These are phyloP conservation scores for Sporothrix dimorphospora DNA, from an alignment of 2,329 filamentous ascomycete species.

Conservation along the genomic window DNA sequence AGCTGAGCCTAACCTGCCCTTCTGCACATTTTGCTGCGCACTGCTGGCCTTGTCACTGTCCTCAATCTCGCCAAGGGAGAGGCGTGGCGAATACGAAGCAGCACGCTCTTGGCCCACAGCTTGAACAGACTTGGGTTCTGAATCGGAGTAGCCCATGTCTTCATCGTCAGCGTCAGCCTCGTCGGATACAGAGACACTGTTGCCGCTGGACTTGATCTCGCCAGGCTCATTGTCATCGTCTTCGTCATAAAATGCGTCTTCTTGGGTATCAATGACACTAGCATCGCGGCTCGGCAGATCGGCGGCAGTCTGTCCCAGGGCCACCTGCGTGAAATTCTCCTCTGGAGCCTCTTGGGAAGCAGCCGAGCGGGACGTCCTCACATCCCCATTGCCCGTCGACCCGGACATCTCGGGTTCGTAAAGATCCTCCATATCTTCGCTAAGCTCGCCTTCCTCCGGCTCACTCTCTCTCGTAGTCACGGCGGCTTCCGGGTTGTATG, in stretches of 20 bases:
- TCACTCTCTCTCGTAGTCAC: conserved; percentile 27
- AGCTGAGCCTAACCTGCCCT: not conserved
- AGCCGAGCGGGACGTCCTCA: not conserved
- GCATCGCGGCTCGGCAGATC: conserved; percentile 32
- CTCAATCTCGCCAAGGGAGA: conserved; percentile 25
- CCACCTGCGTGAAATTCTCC: not conserved
- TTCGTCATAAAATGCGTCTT: conserved; percentile 35
- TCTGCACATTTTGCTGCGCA: not conserved
- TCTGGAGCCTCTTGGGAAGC: not conserved
- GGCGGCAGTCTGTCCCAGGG: conserved; percentile 17
- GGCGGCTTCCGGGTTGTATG: not conserved
- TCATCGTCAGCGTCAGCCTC: conserved; percentile 32
- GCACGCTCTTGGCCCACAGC: conserved; percentile 22
- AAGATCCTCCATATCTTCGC: conserved; percentile 62
- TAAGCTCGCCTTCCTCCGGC: conserved; percentile 75
- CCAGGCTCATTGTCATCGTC: conserved; percentile 32
- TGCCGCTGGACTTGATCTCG: conserved; percentile 26
- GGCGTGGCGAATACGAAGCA: conserved; percentile 31
- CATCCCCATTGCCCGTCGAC: not conserved
- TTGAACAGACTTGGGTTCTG: conserved; percentile 23
- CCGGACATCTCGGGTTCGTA: conserved; percentile 24
- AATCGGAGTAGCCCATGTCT: conserved; percentile 31
- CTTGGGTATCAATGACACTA: conserved; percentile 34
- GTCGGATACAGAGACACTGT: conserved; percentile 24
- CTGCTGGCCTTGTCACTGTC: not conserved